A percentile compares a stretch with the other conserved stretches of the same genome.
phyloP scores from a whole-genome alignment of 176 grass and related monocot species.

The Rhynchospora tenuis region DNA sequence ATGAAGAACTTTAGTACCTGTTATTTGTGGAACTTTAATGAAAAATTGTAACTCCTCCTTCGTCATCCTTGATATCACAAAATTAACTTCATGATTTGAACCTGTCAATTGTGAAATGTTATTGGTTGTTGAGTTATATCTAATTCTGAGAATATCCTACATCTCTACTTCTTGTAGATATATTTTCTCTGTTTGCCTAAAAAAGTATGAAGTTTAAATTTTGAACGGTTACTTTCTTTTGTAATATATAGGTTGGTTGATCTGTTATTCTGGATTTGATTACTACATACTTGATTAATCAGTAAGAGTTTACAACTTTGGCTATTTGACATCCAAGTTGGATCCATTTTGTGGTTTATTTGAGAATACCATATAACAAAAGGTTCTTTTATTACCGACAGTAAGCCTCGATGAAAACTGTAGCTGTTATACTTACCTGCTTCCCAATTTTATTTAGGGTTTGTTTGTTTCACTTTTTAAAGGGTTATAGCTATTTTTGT shows the following conservation, averaged over 20 bases:
- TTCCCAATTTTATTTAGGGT: neutral
- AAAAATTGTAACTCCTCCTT: too few species aligned
- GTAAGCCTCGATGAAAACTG: neutral
- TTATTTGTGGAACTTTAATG: neutral
- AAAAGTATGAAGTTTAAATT: neutral
- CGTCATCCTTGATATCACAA: too few species aligned
- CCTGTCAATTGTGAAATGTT: neutral
- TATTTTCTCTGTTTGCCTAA: neutral
- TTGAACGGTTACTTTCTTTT: neutral
- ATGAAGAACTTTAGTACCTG: neutral
- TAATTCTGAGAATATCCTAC: neutral
- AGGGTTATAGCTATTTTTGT: conserved; percentile 3
- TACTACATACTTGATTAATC: neutral
- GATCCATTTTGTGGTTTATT: neutral
- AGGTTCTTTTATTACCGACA: neutral
- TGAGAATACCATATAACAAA: neutral
- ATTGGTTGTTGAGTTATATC: neutral
- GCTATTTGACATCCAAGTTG: neutral
- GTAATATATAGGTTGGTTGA: neutral
- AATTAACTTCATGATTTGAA: neutral
- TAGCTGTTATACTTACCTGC: neutral
- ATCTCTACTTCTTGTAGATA: neutral
- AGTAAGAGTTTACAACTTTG: neutral
- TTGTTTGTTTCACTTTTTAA: neutral
- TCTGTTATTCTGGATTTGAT: neutral